Base-by-base conservation (phyloP, 31 red algal genomes). In the Bonnemaisonia californica region DNA sequence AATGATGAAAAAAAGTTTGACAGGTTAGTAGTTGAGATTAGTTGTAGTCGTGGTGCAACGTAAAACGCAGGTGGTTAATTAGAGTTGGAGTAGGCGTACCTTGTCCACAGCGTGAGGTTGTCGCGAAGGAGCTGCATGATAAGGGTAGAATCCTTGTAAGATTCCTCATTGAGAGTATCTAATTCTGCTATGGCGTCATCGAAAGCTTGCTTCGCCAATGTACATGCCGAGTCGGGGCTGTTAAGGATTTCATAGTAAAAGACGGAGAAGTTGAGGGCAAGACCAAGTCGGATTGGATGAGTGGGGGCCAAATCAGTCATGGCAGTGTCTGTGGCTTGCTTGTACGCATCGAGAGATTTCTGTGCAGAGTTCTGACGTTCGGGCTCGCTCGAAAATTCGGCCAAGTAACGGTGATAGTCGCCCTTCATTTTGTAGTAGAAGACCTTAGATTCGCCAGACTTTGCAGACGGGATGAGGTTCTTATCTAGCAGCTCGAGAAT, bases 81-180 rank as follows among this genome's bases (percentile, higher is more conserved):
- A 51, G 16, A 11, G 45, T 11, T 51, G 16, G 45, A 51, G 45
- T 11, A 51, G 45, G 16, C 45, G 45, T 72, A 80, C 78, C 65
- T 84, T 69, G 97, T 96, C 97, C 97, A 99, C 5, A 99, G 80
- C 2, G 93, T 96, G 47, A 99, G 87, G 69, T 99, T 99, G 88
- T 99, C 97, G 58, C 97, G 86, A 65, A 99, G 77, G 21, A 99
- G 93, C 80, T 99, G 97, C 97, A 99, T 99, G 81, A 99, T 99
- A 18, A 99, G 77, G 35, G 97, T 99, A 12, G 93, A 96, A 79
- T 99, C 97, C 90, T 96, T 99, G 54, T 99, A 99, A 16, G 91
- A 94, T 23, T 96, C 94, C 70, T 99, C 97, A 39, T 87, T 92
- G 33, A 99, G 91, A 24, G 86, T 85, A 82, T 99, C 97, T 41